phyloP scores from a whole-genome alignment of 2,329 filamentous ascomycete species.

The Chrysosporium keratinophilum region DNA sequence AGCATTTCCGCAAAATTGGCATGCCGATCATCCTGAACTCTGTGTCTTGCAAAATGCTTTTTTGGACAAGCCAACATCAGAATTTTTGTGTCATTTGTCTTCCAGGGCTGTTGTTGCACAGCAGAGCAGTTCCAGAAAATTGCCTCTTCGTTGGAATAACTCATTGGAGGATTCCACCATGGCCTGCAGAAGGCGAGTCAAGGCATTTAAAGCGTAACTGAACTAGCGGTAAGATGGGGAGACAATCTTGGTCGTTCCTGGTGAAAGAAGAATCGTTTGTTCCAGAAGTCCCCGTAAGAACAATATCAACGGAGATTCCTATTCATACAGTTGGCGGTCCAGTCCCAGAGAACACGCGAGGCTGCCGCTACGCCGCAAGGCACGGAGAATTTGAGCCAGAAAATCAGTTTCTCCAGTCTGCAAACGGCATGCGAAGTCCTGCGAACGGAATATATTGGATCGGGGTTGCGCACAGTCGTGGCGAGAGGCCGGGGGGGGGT shows the following conservation, averaged over 20 bases:
- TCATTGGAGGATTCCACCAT: no score
- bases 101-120: conserved; percentile 2
- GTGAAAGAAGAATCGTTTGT: not conserved
- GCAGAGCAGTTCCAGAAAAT: conserved; percentile 1
- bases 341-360: not conserved
- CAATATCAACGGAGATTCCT: not conserved
- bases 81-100: conserved; percentile 2
- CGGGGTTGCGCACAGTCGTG: no score
- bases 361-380: not conserved
- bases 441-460: not conserved
- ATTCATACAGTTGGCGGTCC: not conserved
- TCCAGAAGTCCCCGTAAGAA: not conserved
- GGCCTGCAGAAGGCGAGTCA: not conserved
- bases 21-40: conserved; percentile 4
- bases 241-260: not conserved
- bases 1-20: conserved; percentile 7
- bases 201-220: no score
- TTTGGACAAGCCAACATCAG: not conserved
- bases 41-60: not conserved
- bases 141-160: not conserved
- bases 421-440: not conserved
- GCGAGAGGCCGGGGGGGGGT: no score
- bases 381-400: not conserved
- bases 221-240: not conserved
- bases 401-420: not conserved